Percentiles rank a stretch among this genome's conserved stretches.
phyloP scores from a whole-genome alignment of 805 yeast species.

The Candida palmyrensis region DNA sequence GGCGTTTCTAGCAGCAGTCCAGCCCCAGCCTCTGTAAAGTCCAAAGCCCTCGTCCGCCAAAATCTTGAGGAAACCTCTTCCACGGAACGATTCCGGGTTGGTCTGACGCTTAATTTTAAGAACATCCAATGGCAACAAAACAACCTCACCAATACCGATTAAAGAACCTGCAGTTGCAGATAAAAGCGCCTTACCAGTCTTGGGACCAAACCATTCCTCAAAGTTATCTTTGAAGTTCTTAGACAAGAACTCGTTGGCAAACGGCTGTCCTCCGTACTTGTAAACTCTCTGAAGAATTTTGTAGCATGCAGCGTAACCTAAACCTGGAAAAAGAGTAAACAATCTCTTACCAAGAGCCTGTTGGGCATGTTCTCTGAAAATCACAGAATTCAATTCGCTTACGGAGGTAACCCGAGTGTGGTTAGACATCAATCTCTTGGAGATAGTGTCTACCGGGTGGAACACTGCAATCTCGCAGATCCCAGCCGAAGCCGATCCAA shows the following conservation, averaged over 20 bases:
- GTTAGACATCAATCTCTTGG: slow-evolving; percentile 90
- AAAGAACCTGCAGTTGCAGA: slow-evolving; percentile 97
- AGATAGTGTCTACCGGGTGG: slow-evolving; percentile 98
- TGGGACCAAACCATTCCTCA: slow-evolving; percentile 78
- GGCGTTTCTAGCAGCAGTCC: slow-evolving; percentile 99
- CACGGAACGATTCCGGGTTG: slow-evolving; percentile 98
- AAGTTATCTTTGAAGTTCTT: slow-evolving; percentile 64
- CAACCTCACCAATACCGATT: slow-evolving; percentile 97
- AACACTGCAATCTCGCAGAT: slow-evolving; percentile 93
- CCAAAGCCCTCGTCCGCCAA: slow-evolving; percentile 88
- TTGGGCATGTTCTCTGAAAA: slow-evolving; percentile 76
- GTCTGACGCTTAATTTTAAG: slow-evolving; percentile 98
- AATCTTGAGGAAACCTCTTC: slow-evolving; percentile 90
- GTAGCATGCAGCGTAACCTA: slow-evolving; percentile 97
- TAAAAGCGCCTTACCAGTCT: slow-evolving; percentile 95
- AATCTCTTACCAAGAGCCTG: slow-evolving; percentile 68
- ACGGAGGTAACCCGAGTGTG: slow-evolving; percentile 60
- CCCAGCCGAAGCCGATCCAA: slow-evolving; percentile 99
- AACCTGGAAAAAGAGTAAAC: slow-evolving; percentile 90
- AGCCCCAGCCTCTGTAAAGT: slow-evolving; percentile 97
- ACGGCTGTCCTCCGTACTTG: slow-evolving; percentile 99
- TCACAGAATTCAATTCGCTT: slow-evolving; percentile 73
- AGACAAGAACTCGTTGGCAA: slow-evolving; percentile 88
- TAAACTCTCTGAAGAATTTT: slow-evolving; percentile 95
- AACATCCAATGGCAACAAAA: slow-evolving; percentile 91